Base-by-base conservation (phyloP, 1,284 basidiomycete genomes). In the Neonothopanus nambi region DNA sequence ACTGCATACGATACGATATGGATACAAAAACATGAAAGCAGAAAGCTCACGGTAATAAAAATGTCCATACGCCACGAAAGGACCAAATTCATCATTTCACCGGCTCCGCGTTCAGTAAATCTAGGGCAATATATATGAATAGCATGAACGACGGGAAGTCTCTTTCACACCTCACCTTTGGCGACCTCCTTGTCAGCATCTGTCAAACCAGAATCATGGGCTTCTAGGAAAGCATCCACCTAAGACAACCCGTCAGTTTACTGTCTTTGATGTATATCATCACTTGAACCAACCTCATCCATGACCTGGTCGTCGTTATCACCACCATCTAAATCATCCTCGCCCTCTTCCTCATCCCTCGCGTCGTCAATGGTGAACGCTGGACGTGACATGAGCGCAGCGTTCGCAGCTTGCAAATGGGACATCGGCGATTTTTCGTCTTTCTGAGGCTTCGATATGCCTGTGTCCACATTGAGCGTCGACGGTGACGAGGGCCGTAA, bases 311-410 rank as follows among this genome's bases (percentile, higher is more conserved):
- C 91, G 57, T 81, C 80, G 49, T 67, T 72, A 21, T 79, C 81
- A 47, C 70, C 74, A 17, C 68, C 80, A 28, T 74, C 77, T 13
- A 66, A 74, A 26, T 79, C 80, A n/a, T 82, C 87, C 8, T 81
- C 80, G 11, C 85, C 84, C 15, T 83, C 83, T 18, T n/a, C 88
- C 12, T 87, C 89, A 60, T 93, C 91, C 52, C 85, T 87, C 3
- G 87, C 91, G 67, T 94, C 91, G 65, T 98, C 95, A 61, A 97
- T 96, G 2, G 93, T 93, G 68, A 97, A 98, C 58, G 89, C 87
- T 35, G 91, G 93, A 45, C 95, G 77, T 65, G 95, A 90, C 85
- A 95, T 87, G 41, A 95, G 76, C 8, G 90, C 90, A 46, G 89
- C 87, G 56, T 87, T 90, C 20, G 90, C 91, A 1, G 86, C 89